phyloP scores from a whole-genome alignment of 306 rosid species.

The Rosa persica region DNA sequence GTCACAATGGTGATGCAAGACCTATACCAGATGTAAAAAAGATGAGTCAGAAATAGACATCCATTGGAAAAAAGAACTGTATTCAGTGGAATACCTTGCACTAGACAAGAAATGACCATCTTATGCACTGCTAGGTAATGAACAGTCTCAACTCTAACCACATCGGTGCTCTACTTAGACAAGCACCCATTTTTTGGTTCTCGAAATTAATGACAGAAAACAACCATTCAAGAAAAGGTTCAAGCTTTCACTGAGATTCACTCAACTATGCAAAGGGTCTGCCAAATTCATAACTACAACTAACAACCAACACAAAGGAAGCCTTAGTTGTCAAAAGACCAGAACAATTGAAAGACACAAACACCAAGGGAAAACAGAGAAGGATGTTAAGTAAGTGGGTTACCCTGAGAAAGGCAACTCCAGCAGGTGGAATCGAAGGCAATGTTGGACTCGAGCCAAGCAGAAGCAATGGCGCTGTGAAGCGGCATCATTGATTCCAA shows the following conservation, averaged over 20 bases:
- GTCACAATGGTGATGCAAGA: too few relatives aligned
- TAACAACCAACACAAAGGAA: background rate
- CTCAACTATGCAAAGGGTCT: too few relatives aligned
- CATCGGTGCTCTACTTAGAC: background rate
- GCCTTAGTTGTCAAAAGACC: too few relatives aligned
- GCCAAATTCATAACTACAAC: background rate
- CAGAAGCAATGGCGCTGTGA: slow-evolving; percentile 78
- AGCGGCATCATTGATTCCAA: slow-evolving; percentile 82
- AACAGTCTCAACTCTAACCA: background rate
- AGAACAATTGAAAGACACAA: background rate
- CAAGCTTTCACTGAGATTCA: background rate
- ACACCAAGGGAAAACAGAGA: background rate
- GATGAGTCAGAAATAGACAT: too few relatives aligned
- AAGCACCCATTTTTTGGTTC: background rate
- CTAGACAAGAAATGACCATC: background rate
- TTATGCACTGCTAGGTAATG: background rate
- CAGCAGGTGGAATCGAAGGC: slow-evolving; percentile 73
- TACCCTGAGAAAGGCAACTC: slow-evolving; percentile 91
- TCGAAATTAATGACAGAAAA: background rate
- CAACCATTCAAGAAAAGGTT: background rate
- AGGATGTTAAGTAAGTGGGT: background rate
- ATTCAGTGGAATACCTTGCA: too few relatives aligned
- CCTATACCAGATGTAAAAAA: too few relatives aligned
- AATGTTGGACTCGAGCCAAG: slow-evolving; percentile 78
- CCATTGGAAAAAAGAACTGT: too few relatives aligned